Conservation (phyloP, 108 stramenopile species). For the Nitzschia sp. region DNA sequence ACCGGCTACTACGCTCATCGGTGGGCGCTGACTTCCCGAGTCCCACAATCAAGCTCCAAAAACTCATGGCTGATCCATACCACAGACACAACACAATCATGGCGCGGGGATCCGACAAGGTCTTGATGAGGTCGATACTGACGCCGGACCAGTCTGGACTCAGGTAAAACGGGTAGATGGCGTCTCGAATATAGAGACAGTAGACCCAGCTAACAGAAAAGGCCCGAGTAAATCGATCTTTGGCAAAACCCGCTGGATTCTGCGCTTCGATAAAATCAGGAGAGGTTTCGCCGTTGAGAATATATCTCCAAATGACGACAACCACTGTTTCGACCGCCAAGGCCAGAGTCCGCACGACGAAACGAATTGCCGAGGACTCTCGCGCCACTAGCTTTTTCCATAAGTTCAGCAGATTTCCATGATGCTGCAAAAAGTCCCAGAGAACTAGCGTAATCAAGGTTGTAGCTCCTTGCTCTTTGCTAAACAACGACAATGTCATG, state of each 20-base stretch:
- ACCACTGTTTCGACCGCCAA: constrained; percentile 50
- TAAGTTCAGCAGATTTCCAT: constrained; percentile 32
- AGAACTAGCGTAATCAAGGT: constrained; percentile 47
- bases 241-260: constrained; percentile 64
- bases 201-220: constrained; percentile 60
- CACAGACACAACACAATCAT: constrained; percentile 40
- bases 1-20: background rate
- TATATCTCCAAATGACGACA: constrained; percentile 38
- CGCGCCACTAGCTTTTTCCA: constrained; percentile 9
- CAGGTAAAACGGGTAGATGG: constrained; percentile 42
- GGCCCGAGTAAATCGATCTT: constrained; percentile 53
- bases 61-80: constrained; percentile 28
- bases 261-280: constrained; percentile 60
- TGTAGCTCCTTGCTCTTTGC: constrained; percentile 61
- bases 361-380: constrained; percentile 24
- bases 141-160: constrained; percentile 53
- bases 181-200: constrained; percentile 53
- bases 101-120: constrained; percentile 32
- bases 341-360: constrained; percentile 34
- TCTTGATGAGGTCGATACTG: constrained; percentile 46
- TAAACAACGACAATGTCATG: constrained; percentile 55
- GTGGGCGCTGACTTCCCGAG: background rate
- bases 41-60: constrained; percentile 40
- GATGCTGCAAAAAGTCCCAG: constrained; percentile 51
- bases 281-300: constrained; percentile 55